Conservation (phyloP, 2,329 filamentous ascomycete genomes). For the Claviceps capensis region DNA sequence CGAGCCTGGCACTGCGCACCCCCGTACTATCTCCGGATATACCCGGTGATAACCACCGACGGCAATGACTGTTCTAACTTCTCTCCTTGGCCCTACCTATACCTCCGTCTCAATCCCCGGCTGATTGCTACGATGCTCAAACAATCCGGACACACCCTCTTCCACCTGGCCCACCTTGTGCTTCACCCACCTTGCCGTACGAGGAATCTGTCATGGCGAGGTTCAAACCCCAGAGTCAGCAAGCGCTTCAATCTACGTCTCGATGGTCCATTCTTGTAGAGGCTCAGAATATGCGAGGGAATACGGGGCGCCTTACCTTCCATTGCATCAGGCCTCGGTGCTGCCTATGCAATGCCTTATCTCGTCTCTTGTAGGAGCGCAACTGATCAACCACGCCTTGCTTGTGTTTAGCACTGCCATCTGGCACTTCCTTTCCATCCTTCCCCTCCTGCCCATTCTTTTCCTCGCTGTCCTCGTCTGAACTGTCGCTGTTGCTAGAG, state of each 20-base stretch:
- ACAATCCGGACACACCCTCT: slow-evolving; percentile 41
- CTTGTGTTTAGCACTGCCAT: slow-evolving; percentile 25
- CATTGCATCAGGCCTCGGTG: slow-evolving; percentile 65
- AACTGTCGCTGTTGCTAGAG: slow-evolving; percentile 17
- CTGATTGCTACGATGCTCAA: slow-evolving; percentile 45
- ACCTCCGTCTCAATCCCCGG: slow-evolving; percentile 56
- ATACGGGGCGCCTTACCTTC: slow-evolving; percentile 22
- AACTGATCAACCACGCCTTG: slow-evolving; percentile 34
- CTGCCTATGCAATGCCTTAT: slow-evolving; percentile 47
- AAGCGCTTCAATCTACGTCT: too few relatives aligned
- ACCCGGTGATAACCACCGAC: not conserved
- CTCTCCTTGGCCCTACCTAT: slow-evolving; percentile 19
- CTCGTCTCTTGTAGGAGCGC: slow-evolving; percentile 46
- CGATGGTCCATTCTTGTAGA: too few relatives aligned
- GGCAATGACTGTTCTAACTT: not conserved
- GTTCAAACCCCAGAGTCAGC: too few relatives aligned
- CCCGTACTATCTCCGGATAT: too few relatives aligned
- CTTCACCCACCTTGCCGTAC: slow-evolving; percentile 35
- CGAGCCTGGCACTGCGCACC: too few relatives aligned
- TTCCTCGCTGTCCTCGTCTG: slow-evolving; percentile 22
- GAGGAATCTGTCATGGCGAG: slow-evolving; percentile 18
- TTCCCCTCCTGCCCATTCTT: slow-evolving; percentile 21
- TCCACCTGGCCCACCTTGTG: slow-evolving; percentile 43
- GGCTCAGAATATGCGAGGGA: not conserved
- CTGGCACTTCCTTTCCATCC: slow-evolving; percentile 22